Evolutionary conservation across 208 protist species (phyloP).

Genomic region (Leishmania turanica): DNA sequence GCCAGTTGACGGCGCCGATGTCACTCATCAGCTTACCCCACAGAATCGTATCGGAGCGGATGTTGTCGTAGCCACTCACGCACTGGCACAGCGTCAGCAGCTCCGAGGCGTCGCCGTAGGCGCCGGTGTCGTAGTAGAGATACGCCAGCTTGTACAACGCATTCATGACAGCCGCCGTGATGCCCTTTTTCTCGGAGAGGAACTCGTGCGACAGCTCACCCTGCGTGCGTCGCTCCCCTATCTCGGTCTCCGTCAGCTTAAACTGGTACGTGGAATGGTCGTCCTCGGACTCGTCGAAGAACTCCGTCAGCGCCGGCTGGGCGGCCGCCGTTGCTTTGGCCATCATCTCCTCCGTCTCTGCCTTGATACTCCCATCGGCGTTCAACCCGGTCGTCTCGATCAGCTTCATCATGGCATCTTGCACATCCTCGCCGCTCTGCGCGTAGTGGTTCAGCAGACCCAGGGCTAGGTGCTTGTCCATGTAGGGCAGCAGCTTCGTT

Average conservation of each 20-base stretch:
- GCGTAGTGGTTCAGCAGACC: conserved; percentile 78
- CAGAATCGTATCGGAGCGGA: conserved; percentile 59
- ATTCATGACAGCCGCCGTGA: conserved; percentile 69
- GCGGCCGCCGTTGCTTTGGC: conserved; percentile 49
- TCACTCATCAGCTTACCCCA: conserved; percentile 92
- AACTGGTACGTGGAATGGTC: conserved; percentile 83
- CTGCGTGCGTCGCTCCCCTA: conserved; percentile 69
- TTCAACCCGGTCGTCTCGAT: conserved; percentile 76
- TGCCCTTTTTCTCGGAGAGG: conserved; percentile 65
- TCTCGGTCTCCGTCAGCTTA: conserved; percentile 70
- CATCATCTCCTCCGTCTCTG: conserved; percentile 76
- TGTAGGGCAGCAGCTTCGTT: conserved; percentile 66
- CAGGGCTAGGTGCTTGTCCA: conserved; percentile 90
- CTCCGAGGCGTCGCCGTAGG: conserved; percentile 82
- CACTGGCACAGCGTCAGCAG: conserved; percentile 83
- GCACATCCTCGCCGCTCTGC: conserved; percentile 68
- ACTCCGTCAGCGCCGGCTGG: conserved; percentile 70
- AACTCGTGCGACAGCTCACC: conserved; percentile 78
- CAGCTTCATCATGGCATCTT: conserved; percentile 67
- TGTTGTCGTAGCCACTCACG: conserved; percentile 74
- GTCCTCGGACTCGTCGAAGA: conserved; percentile 71
- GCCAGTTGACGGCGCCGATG: conserved; percentile 83
- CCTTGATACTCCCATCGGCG: conserved; percentile 62
- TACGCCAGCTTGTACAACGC: conserved; percentile 81
- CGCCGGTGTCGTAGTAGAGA: conserved; percentile 87